Percentiles rank a stretch among this genome's conserved stretches.
Evolutionary conservation across 331 rosid species (phyloP).

Genomic region (Malus hybrid): DNA sequence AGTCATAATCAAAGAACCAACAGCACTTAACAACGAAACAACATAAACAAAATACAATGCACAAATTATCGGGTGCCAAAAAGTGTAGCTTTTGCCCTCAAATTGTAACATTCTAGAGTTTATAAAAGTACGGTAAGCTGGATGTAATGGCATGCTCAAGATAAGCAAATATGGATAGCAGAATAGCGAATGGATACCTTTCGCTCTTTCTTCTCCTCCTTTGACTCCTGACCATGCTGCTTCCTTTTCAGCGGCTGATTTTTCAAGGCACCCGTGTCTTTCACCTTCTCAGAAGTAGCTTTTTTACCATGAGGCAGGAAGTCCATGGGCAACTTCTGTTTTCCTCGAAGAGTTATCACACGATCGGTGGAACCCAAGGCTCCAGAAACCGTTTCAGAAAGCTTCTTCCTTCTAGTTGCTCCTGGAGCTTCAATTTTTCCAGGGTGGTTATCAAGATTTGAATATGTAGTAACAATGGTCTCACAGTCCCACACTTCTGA

Average conservation of each 20-base stretch:
- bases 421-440: conserved; percentile 67
- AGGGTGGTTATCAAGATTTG: conserved; percentile 88
- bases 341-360: conserved; percentile 65
- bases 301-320: conserved; percentile 58
- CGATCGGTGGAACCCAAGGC: conserved; percentile 42
- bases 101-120: neutral
- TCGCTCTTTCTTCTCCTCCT: conserved; percentile 84
- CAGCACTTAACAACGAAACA: neutral
- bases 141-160: neutral
- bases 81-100: neutral
- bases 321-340: conserved; percentile 67
- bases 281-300: conserved; percentile 39
- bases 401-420: conserved; percentile 55
- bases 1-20: neutral
- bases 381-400: conserved; percentile 51
- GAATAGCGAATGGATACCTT: conserved; percentile 38
- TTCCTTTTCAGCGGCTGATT: conserved; percentile 55
- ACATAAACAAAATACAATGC: neutral
- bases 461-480: conserved; percentile 73
- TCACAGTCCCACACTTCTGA: conserved; percentile 94
- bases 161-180: neutral
- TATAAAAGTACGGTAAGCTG: neutral
- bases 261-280: conserved; percentile 26
- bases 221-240: conserved; percentile 65
- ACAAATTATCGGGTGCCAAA: neutral